Evolutionary conservation across 1,284 basidiomycete genomes (phyloP), one percentile per base, ranked within the genome.

Genomic region (Ustilago nuda): DNA sequence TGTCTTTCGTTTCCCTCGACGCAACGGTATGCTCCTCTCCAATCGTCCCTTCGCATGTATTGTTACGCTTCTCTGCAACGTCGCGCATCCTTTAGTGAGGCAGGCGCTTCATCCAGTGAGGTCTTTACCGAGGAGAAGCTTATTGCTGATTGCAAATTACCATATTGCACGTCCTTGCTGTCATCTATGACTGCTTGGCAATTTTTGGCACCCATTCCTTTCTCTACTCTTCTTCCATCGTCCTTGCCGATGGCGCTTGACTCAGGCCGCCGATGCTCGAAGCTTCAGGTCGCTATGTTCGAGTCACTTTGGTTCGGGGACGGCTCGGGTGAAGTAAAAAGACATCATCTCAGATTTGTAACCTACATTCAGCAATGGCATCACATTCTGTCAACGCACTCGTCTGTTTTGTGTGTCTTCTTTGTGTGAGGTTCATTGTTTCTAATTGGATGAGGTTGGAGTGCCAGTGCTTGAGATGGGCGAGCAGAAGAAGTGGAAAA

Each of bases 101-200:
- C 78, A 80, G 76, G 78, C 76, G 77, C 76, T 82, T 80, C 69
- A 80, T 78, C 77, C 80, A 76, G 78, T 82, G 80, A 82, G 78
- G 80, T 80, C 75, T 76, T 70, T 77, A 80, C 80, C 78, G 80
- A 82, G 80, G 77, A 78, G 74, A 80, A 82, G 78, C 75, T 74
- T 76, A 80, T 78, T 82, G 80, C 80, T 82, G 77, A 82, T 82
- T 80, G 80, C 80, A 82, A 82, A 82, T 78, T 78, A 82, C 78
- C 77, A 82, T 79, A 78, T 76, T 76, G 67, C 71, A 67, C 80
- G 80, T 82, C 78, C 79, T 78, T 77, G 62, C 72, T 76, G 78
- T 79, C 67, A 71, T 74, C 74, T 54, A 78, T 75, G 78, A 80
- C 67, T 56, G 63, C 63, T 69, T 80, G 75, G 78, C 80, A 82